Percentiles rank a stretch among this genome's conserved stretches.
Evolutionary conservation across 371 early-diverging fungal species (phyloP).

Genomic region (Chytridiales sp.): DNA sequence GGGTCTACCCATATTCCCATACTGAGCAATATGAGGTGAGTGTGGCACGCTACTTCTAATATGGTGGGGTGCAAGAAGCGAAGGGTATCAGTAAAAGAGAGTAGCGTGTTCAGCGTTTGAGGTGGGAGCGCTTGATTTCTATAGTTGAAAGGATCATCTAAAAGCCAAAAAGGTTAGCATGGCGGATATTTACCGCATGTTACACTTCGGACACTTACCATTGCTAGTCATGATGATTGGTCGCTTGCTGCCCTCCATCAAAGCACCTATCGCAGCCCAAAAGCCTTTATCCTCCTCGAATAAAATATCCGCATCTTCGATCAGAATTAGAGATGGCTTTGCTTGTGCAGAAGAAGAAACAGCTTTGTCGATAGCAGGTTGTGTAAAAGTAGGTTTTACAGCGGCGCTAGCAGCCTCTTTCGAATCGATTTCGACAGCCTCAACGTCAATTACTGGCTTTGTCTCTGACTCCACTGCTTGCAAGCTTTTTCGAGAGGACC

Average conservation of each 20-base stretch:
- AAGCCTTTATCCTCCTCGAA: constrained; percentile 83
- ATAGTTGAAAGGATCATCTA: constrained; percentile 23
- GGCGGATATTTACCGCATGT: neutral
- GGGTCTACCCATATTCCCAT: constrained; percentile 30
- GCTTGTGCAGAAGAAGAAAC: too few relatives aligned
- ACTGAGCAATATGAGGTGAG: constrained; percentile 23
- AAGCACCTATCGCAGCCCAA: constrained; percentile 66
- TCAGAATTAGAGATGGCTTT: constrained; percentile 54
- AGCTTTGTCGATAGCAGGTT: too few relatives aligned
- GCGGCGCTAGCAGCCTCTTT: too few relatives aligned
- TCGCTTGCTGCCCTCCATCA: constrained; percentile 71
- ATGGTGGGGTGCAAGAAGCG: constrained; percentile 11
- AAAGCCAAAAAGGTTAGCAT: neutral
- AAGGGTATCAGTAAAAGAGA: constrained; percentile 1
- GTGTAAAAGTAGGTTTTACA: too few relatives aligned
- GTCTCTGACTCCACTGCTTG: too few relatives aligned
- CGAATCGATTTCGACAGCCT: too few relatives aligned
- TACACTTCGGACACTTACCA: constrained; percentile 42
- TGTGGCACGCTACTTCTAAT: constrained; percentile 21
- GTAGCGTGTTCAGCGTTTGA: neutral
- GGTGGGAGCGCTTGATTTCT: constrained; percentile 19
- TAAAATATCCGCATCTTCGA: constrained; percentile 81
- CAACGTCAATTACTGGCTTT: too few relatives aligned
- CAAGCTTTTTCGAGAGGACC: too few relatives aligned
- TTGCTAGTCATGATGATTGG: constrained; percentile 84